Evolutionary conservation across 2,329 filamentous ascomycete species (phyloP).

Genomic region (Neopestalotiopsis clavispora): DNA sequence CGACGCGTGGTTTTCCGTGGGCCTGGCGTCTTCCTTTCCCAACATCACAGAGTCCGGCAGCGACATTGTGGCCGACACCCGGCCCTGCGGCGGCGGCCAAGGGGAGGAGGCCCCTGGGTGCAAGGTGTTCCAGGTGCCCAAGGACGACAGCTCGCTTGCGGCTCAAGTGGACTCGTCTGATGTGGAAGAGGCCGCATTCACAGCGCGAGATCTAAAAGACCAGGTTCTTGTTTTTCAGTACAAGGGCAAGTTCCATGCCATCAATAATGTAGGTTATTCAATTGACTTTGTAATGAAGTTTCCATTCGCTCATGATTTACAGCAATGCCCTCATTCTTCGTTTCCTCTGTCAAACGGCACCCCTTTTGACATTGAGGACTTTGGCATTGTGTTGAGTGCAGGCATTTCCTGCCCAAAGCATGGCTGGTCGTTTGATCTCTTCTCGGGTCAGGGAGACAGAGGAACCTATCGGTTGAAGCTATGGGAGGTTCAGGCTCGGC

Average conservation of each 20-base stretch:
- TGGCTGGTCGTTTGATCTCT: slow-evolving; percentile 73
- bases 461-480: slow-evolving; percentile 64
- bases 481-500: slow-evolving; percentile 67
- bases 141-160: slow-evolving; percentile 39
- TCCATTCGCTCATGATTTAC: not conserved
- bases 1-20: slow-evolving; percentile 57
- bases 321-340: slow-evolving; percentile 72
- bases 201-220: slow-evolving; percentile 46
- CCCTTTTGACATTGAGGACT: slow-evolving; percentile 75
- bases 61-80: slow-evolving; percentile 41
- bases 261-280: slow-evolving; percentile 64
- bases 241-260: slow-evolving; percentile 66
- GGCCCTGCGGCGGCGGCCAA: slow-evolving; percentile 36
- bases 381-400: slow-evolving; percentile 65
- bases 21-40: slow-evolving; percentile 59
- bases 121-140: slow-evolving; percentile 61
- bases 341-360: slow-evolving; percentile 68
- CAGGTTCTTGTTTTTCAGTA: slow-evolving; percentile 72
- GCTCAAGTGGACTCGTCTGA: slow-evolving; percentile 42
- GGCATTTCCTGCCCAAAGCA: slow-evolving; percentile 72
- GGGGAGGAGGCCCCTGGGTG: slow-evolving; percentile 54
- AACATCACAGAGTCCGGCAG: slow-evolving; percentile 49
- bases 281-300: not conserved
- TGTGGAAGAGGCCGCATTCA: slow-evolving; percentile 29
- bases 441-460: slow-evolving; percentile 65